Percentiles rank a stretch among this genome's conserved stretches.
Conservation (phyloP, 495 filamentous ascomycete genomes). For the Lindgomyces ingoldianus region DNA sequence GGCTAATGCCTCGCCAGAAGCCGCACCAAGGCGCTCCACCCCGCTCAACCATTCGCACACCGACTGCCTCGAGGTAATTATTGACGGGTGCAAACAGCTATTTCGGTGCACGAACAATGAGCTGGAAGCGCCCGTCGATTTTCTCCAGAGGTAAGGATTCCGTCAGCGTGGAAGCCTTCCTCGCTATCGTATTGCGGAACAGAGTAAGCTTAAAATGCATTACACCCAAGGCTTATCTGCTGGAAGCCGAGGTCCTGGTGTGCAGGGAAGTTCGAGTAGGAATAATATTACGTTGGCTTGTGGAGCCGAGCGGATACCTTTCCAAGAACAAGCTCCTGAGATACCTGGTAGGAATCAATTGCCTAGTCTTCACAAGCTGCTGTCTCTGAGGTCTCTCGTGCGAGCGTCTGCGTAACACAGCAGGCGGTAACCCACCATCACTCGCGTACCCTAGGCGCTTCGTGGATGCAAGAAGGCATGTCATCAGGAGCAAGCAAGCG, state of each 20-base stretch:
- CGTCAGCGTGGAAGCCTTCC: slow-evolving; percentile 22
- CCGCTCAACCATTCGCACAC: background rate
- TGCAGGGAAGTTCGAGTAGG: background rate
- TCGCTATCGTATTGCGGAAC: slow-evolving; percentile 19
- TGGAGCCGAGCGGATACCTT: slow-evolving; percentile 33
- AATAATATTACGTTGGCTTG: slow-evolving; percentile 19
- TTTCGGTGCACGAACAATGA: background rate
- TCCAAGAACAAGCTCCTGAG: background rate
- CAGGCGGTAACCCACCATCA: background rate
- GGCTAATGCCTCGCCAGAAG: background rate
- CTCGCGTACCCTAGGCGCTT: background rate
- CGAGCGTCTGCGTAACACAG: background rate
- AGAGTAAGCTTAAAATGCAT: slow-evolving; percentile 35
- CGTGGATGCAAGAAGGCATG: no score
- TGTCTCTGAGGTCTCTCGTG: background rate
- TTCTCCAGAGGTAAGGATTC: background rate
- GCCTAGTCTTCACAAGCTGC: background rate
- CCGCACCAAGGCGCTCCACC: slow-evolving; percentile 4
- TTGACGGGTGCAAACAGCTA: background rate
- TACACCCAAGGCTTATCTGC: slow-evolving; percentile 22
- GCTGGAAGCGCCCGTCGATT: background rate
- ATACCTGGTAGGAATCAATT: background rate
- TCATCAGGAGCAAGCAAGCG: no score
- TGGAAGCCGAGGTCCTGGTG: slow-evolving; percentile 11
- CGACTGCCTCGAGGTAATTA: background rate